phyloP scores from a whole-genome alignment of 148 eudicot species.

The Pharnaceum exiguum region DNA sequence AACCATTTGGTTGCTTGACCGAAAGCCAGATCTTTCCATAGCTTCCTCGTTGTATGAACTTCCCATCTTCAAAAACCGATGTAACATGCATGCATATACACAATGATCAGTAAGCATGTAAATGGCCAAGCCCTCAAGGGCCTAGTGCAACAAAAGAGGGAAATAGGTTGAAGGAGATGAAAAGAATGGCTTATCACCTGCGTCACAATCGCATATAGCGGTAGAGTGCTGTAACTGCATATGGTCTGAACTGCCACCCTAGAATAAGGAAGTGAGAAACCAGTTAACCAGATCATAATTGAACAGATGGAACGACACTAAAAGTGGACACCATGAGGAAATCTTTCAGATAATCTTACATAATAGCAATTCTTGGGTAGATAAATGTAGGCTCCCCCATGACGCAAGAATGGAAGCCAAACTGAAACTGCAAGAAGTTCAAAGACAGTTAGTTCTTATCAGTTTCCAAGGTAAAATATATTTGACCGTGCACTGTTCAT shows the following conservation, averaged over 20 bases:
- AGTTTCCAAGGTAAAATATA: not conserved
- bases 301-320: too few species aligned
- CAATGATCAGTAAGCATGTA: not conserved
- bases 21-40: slow-evolving; percentile 4
- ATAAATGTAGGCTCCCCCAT: slow-evolving; percentile 43
- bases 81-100: not conserved
- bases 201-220: slow-evolving; percentile 61
- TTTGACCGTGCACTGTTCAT: not conserved
- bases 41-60: slow-evolving; percentile 21
- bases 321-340: not conserved
- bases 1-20: not conserved
- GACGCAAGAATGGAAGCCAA: slow-evolving; percentile 43
- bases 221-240: slow-evolving; percentile 63
- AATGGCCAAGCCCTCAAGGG: too few species aligned
- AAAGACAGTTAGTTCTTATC: not conserved
- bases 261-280: not conserved
- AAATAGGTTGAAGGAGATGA: not conserved
- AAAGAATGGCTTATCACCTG: slow-evolving; percentile 32
- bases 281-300: not conserved
- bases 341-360: slow-evolving; percentile 25
- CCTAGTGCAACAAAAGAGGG: not conserved
- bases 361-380: slow-evolving; percentile 37
- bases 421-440: slow-evolving; percentile 31
- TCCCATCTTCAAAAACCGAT: slow-evolving; percentile 20
- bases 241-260: slow-evolving; percentile 48